Conservation (phyloP, 495 filamentous ascomycete genomes). For the Lasiosphaeria hispida region DNA sequence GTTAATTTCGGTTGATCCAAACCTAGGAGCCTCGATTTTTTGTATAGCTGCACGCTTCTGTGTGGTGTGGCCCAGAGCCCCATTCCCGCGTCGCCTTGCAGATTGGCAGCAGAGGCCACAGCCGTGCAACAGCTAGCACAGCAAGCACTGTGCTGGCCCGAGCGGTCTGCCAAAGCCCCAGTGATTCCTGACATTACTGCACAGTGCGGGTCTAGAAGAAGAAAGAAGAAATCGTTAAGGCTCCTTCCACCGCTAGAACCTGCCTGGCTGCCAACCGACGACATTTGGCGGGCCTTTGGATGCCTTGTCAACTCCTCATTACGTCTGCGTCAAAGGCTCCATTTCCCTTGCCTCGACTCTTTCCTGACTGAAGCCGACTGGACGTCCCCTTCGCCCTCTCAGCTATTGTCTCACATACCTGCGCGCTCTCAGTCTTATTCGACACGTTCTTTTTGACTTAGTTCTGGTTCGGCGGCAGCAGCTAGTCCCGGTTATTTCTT, state of each 20-base stretch:
- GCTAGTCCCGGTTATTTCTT: slow-evolving; percentile 7
- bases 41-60: neutral
- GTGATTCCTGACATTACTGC: neutral
- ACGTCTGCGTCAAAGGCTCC: slow-evolving; percentile 20
- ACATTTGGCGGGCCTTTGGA: neutral
- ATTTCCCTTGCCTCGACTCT: slow-evolving; percentile 11
- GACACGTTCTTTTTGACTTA: slow-evolving; percentile 22
- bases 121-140: no score
- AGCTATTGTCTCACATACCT: slow-evolving; percentile 1
- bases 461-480: slow-evolving; percentile 11
- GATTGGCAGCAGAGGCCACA: neutral
- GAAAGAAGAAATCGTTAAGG: slow-evolving; percentile 11
- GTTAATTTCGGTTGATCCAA: neutral
- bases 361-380: neutral
- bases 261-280: slow-evolving; percentile 1
- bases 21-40: neutral
- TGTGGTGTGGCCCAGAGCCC: neutral
- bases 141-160: no score
- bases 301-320: slow-evolving; percentile 24
- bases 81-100: neutral
- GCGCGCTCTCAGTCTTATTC: slow-evolving; percentile 15
- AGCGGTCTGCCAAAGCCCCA: no score
- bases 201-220: slow-evolving; percentile 14
- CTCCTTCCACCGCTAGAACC: neutral
- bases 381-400: neutral